phyloP scores from a whole-genome alignment of 805 yeast species.

The Kluyveromyces aestuarii region DNA sequence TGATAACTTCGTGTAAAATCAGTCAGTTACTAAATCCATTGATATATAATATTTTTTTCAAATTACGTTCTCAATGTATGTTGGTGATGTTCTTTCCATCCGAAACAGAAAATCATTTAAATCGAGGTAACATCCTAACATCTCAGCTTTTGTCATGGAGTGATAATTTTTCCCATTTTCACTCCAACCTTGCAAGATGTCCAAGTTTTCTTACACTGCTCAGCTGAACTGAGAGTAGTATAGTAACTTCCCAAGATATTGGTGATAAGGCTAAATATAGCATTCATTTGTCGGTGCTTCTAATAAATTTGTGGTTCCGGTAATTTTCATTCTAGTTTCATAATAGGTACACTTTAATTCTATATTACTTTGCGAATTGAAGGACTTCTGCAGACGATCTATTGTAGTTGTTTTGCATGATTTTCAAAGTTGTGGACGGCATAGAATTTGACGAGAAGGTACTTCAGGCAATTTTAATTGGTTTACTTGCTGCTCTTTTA shows the following conservation, averaged over 20 bases:
- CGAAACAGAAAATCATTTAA: neutral
- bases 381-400: neutral
- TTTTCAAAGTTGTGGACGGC: neutral
- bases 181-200: neutral
- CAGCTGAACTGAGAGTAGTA: too few species aligned
- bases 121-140: neutral
- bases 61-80: too few species aligned
- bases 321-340: too few species aligned
- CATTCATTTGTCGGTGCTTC: too few species aligned
- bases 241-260: neutral
- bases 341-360: neutral
- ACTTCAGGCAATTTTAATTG: conserved; percentile 2
- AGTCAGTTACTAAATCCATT: neutral
- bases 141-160: neutral
- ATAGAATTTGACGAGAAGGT: conserved; percentile 1
- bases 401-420: neutral
- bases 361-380: neutral
- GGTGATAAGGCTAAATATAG: neutral
- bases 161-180: neutral
- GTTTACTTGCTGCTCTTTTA: conserved; percentile 5
- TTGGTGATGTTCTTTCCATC: too few species aligned
- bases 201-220: too few species aligned
- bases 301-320: neutral
- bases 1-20: neutral
- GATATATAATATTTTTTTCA: neutral